Conservation (phyloP, 306 rosid genomes). For the Malus fusca region DNA sequence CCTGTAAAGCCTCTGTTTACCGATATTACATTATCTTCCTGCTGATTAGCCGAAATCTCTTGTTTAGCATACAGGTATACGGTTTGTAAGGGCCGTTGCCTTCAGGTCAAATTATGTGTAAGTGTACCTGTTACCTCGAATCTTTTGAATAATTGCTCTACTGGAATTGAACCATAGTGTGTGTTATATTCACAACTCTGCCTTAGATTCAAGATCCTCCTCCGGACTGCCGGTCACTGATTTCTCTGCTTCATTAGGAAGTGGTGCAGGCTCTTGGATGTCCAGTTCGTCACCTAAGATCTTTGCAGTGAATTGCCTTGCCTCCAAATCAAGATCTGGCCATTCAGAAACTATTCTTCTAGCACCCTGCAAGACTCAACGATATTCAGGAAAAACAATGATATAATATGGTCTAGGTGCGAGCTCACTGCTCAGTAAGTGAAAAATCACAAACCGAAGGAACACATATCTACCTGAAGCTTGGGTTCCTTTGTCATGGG, state of each 20-base stretch:
- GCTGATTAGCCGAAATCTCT: not conserved
- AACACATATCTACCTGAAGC: slow-evolving; percentile 56
- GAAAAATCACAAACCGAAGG: not conserved
- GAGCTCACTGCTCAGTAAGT: not conserved
- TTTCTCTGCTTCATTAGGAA: slow-evolving; percentile 28
- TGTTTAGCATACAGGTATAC: not conserved
- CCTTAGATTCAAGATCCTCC: slow-evolving; percentile 63
- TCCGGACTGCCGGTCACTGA: slow-evolving; percentile 17
- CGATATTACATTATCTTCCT: not conserved
- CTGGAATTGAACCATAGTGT: not conserved
- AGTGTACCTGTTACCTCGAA: not conserved
- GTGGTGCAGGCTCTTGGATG: slow-evolving; percentile 31
- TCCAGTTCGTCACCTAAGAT: slow-evolving; percentile 55
- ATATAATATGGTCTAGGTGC: not conserved
- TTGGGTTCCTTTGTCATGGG: slow-evolving; percentile 99
- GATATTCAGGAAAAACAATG: slow-evolving; percentile 10
- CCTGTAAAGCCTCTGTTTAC: not conserved
- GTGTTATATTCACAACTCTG: slow-evolving; percentile 51
- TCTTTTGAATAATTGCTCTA: not conserved
- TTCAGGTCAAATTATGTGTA: not conserved
- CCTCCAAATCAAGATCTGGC: slow-evolving; percentile 91
- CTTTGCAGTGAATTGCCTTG: slow-evolving; percentile 71
- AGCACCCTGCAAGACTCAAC: slow-evolving; percentile 59
- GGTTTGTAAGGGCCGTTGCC: not conserved
- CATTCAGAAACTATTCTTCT: slow-evolving; percentile 88